Percentiles rank a stretch among this genome's conserved stretches.
Conservation (phyloP, 305 asterid genomes). For the Solanum hybrid region DNA sequence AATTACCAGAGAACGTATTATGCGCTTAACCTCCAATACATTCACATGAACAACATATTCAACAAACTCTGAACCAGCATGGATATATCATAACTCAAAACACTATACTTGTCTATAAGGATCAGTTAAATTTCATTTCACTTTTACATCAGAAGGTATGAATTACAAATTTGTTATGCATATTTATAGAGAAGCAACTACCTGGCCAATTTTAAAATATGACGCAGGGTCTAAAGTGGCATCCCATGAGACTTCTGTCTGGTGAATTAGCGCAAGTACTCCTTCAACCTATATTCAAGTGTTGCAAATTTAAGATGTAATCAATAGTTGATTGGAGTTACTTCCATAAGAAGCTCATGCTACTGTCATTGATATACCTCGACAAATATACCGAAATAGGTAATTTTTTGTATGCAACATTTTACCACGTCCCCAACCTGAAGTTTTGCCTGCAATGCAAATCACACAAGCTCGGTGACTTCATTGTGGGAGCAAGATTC, state of each 20-base stretch:
- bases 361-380: constrained; percentile 41
- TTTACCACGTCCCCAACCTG: constrained; percentile 80
- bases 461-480: background rate
- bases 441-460: constrained; percentile 54
- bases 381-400: constrained; percentile 86
- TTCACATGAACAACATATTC: background rate
- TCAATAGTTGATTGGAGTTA: background rate
- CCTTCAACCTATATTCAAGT: constrained; percentile 61
- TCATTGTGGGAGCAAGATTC: background rate
- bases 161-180: background rate
- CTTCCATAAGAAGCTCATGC: background rate
- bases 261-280: constrained; percentile 85
- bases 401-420: constrained; percentile 78
- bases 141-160: background rate
- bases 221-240: constrained; percentile 80
- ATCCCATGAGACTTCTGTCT: constrained; percentile 96
- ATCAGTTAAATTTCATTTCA: background rate
- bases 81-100: background rate
- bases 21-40: background rate
- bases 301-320: constrained; percentile 5
- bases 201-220: constrained; percentile 89
- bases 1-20: background rate
- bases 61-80: background rate
- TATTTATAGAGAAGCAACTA: constrained; percentile 12
- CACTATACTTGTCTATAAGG: background rate